Base-by-base conservation (phyloP, 129 eudicot species). In the Tanacetum coccineum region DNA sequence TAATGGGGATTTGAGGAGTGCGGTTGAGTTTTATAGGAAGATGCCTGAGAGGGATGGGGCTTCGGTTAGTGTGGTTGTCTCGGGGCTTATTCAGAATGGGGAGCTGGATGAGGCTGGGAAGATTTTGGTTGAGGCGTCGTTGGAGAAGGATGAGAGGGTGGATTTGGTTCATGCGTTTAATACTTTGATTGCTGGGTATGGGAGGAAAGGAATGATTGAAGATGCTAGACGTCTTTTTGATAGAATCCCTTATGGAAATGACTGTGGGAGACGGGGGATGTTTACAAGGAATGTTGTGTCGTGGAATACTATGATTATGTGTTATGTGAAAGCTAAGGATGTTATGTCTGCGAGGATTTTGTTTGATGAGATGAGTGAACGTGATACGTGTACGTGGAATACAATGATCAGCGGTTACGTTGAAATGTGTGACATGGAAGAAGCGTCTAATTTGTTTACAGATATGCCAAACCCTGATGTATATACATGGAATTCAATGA, bases 281-380 rank as follows among this genome's bases (percentile, higher is more conserved):
- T 81, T 81, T 49, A 75, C 63, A 49, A 80, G 87, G 59, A 87
- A 84, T 50, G 69, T 90, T 13, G 83, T 90, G 5, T 82, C 97
- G 0, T 87, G 97, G 97, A 91, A 87, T 77, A 74, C 87, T 18
- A 91, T 91, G 97, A 91, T 91, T 39, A 87, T 87, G 95, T 76
- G 87, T 25, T 84, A 84, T 73, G 89, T 81, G 60, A 87, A 83
- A 83, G 92, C 80, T 21, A 82, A 66, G n/a, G 83, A 91, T 59
- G 66, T 79, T 64, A 30, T 17, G 21, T 84, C 92, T 17, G 92
- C 97, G 13, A 68, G 92, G 63, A 74, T 74, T 58, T 61, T 90
- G 42, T 91, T 91, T 48, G 85, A 91, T 52, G 81, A 78, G 70
- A 87, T 83, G 95, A 66, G 20, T 51, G 82, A 81, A 22, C 83